A percentile compares a stretch with the other conserved stretches of the same genome.
phyloP scores from a whole-genome alignment of 345 rosid genomes.

The Geranium rotundifolium region DNA sequence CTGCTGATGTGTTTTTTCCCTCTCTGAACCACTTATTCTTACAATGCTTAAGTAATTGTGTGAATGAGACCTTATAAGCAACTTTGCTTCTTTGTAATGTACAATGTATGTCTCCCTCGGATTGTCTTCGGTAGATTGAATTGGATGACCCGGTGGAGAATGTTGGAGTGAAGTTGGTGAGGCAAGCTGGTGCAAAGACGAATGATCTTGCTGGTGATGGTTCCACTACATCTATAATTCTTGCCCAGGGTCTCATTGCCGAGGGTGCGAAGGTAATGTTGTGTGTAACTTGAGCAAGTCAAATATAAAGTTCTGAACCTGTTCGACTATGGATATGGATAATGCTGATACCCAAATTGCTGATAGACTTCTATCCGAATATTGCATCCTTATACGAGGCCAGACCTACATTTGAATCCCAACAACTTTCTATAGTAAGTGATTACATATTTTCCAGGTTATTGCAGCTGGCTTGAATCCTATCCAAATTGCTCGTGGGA shows the following conservation, averaged over 20 bases:
- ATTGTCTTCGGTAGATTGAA: slow-evolving; percentile 48
- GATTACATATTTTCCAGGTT: slow-evolving; percentile 37
- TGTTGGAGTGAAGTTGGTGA: slow-evolving; percentile 91
- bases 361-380: not conserved
- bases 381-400: not conserved
- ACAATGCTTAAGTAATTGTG: too few species aligned
- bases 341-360: not conserved
- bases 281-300: not conserved
- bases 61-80: too few species aligned
- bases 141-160: slow-evolving; percentile 86
- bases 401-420: not conserved
- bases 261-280: slow-evolving; percentile 69
- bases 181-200: slow-evolving; percentile 95
- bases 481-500: slow-evolving; percentile 69
- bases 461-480: slow-evolving; percentile 81
- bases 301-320: too few species aligned
- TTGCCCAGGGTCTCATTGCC: slow-evolving; percentile 78
- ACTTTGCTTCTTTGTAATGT: not conserved
- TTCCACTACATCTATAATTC: slow-evolving; percentile 79
- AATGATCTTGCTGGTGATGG: slow-evolving; percentile 96
- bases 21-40: too few species aligned
- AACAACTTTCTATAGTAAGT: slow-evolving; percentile 3
- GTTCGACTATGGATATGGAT: not conserved
- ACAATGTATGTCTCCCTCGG: not conserved
- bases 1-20: too few species aligned